Evolutionary conservation across 176 grass and related monocot species (phyloP).

Genomic region (Eragrostis curvula): DNA sequence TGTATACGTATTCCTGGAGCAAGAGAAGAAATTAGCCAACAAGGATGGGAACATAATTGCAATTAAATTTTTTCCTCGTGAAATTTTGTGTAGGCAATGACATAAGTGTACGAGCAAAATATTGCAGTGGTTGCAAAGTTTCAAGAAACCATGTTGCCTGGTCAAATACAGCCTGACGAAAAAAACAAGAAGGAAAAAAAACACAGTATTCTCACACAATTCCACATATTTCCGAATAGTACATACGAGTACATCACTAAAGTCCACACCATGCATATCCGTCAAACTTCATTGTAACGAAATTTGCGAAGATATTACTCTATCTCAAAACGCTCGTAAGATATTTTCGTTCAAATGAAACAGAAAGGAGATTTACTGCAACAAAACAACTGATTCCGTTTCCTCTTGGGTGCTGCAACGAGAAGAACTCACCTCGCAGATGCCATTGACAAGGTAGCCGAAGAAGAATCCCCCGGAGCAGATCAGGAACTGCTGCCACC

Average conservation of each 20-base stretch:
- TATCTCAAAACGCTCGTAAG: not conserved
- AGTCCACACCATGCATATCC: too few species aligned
- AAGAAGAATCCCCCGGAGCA: constrained; percentile 95
- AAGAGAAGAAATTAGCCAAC: not conserved
- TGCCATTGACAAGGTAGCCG: constrained; percentile 93
- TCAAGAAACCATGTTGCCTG: not conserved
- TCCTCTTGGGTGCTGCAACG: not conserved
- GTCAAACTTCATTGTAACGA: not conserved
- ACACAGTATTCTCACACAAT: not conserved
- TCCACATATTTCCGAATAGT: not conserved
- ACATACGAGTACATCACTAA: not conserved
- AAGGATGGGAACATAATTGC: not conserved
- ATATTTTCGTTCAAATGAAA: not conserved
- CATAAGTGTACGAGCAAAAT: too few species aligned
- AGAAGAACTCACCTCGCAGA: constrained; percentile 70
- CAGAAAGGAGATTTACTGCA: not conserved
- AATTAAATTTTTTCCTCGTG: not conserved
- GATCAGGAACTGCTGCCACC: constrained; percentile 92
- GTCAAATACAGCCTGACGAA: not conserved
- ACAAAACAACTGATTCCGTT: not conserved
- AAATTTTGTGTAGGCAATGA: not conserved
- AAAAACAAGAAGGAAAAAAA: too few species aligned
- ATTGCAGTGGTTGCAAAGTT: too few species aligned
- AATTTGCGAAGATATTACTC: not conserved
- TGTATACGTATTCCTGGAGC: constrained; percentile 92